Conservation (phyloP, 305 asterid genomes). For the Solanum hybrid region DNA sequence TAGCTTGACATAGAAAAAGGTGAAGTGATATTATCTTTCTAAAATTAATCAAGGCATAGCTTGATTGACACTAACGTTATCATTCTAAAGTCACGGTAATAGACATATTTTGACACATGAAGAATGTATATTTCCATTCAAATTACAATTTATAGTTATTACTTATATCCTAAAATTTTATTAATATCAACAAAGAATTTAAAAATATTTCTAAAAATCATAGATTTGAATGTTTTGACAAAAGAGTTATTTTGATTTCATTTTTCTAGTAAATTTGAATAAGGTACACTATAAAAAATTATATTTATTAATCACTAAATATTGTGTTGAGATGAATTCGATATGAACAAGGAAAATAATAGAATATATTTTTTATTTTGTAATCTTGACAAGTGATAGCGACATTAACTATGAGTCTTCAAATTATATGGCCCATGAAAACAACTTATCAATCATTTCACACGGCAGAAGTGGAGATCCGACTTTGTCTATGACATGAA, state of each 20-base stretch:
- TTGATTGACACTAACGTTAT: neutral
- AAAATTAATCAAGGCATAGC: neutral
- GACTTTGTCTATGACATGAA: neutral
- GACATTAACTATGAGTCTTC: neutral
- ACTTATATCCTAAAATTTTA: neutral
- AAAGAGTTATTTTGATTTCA: neutral
- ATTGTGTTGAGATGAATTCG: neutral
- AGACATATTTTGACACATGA: neutral
- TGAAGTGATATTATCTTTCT: neutral
- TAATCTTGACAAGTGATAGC: neutral
- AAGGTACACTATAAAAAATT: neutral
- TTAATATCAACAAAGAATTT: neutral
- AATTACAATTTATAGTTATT: neutral
- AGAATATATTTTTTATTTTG: neutral
- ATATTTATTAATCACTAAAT: neutral
- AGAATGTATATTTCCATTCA: neutral
- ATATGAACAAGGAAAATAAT: neutral
- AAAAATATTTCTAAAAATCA: neutral
- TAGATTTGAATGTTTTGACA: neutral
- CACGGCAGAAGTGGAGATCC: neutral
- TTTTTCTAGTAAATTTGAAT: neutral
- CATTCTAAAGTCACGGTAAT: neutral
- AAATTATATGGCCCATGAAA: neutral
- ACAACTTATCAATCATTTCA: neutral
- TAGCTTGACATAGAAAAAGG: neutral